These are phyloP conservation scores for Hsuehochloa calcarea DNA, from an alignment of 176 grass and related monocot species.

Conservation along the genomic window DNA sequence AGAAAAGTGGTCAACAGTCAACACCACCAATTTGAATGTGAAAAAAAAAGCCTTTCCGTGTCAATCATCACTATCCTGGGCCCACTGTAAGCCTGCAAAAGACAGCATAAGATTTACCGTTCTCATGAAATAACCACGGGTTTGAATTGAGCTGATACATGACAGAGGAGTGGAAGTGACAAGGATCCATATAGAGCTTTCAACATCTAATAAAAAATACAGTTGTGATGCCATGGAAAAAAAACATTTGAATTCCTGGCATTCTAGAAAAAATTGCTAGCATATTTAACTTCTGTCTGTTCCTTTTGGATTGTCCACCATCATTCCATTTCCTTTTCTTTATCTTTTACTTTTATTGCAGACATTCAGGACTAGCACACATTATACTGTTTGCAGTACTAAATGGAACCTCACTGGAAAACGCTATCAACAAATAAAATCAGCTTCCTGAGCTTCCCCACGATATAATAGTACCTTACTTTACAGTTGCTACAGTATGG, in stretches of 20 bases:
- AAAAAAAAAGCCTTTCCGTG: slow-evolving; percentile 28
- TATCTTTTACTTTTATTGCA: background rate
- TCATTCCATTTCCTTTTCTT: background rate
- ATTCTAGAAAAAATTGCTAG: background rate
- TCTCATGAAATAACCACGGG: background rate
- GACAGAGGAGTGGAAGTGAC: background rate
- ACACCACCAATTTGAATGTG: slow-evolving; percentile 33
- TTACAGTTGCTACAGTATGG: background rate
- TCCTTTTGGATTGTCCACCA: background rate
- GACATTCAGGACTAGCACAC: background rate
- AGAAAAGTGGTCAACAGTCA: slow-evolving; percentile 1
- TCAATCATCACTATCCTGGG: slow-evolving; percentile 60
- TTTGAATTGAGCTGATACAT: background rate
- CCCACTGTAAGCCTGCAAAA: slow-evolving; percentile 61
- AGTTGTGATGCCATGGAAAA: background rate
- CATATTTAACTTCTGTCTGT: background rate
- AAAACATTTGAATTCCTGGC: background rate
- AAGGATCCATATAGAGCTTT: background rate
- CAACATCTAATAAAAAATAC: background rate
- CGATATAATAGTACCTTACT: background rate
- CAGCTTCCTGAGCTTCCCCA: background rate
- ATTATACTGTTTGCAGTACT: background rate
- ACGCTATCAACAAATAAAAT: background rate
- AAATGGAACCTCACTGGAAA: background rate
- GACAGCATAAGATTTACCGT: background rate